phyloP scores from a whole-genome alignment of 1,284 basidiomycete species.

The Laetiporus sulphureus region DNA sequence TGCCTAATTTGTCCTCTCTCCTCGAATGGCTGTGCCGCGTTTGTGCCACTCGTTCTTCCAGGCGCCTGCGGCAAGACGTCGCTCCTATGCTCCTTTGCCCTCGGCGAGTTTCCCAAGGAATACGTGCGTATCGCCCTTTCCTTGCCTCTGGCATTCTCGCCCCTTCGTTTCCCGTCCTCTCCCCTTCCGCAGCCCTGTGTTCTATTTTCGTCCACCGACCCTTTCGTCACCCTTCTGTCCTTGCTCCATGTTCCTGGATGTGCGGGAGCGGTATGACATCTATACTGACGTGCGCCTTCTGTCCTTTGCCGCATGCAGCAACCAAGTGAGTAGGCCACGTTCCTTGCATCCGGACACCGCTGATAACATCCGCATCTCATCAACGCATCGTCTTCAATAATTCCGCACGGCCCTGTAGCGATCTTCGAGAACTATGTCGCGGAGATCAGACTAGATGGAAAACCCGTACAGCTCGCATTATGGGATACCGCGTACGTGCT shows the following conservation, averaged over 20 bases:
- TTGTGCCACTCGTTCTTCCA: constrained; percentile 19
- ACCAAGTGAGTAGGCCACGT: constrained; percentile 2
- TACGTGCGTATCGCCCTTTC: constrained; percentile 62
- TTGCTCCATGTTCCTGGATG: too few relatives aligned
- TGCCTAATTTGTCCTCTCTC: background rate
- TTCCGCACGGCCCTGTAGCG: constrained; percentile 50
- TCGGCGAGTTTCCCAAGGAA: constrained; percentile 96
- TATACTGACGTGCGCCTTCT: too few relatives aligned
- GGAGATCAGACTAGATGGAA: constrained; percentile 94
- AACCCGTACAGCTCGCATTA: constrained; percentile 90
- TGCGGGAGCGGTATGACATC: too few relatives aligned
- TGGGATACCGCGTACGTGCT: constrained; percentile 93
- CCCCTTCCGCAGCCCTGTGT: too few relatives aligned
- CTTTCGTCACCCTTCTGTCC: too few relatives aligned
- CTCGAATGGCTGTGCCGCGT: background rate
- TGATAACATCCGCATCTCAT: too few relatives aligned
- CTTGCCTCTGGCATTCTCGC: too few relatives aligned
- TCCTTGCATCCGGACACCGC: background rate
- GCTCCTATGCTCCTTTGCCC: constrained; percentile 82
- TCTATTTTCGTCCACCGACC: constrained; percentile 4
- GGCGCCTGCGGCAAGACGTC: constrained; percentile 85
- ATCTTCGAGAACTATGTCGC: constrained; percentile 99
- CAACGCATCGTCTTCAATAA: too few relatives aligned
- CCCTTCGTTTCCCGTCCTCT: too few relatives aligned
- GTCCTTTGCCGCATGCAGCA: constrained; percentile 3